These are phyloP conservation scores for Bryoerythrophyllum caledonicum DNA, from an alignment of 225 moss, liverwort and hornwort species.

Conservation along the genomic window DNA sequence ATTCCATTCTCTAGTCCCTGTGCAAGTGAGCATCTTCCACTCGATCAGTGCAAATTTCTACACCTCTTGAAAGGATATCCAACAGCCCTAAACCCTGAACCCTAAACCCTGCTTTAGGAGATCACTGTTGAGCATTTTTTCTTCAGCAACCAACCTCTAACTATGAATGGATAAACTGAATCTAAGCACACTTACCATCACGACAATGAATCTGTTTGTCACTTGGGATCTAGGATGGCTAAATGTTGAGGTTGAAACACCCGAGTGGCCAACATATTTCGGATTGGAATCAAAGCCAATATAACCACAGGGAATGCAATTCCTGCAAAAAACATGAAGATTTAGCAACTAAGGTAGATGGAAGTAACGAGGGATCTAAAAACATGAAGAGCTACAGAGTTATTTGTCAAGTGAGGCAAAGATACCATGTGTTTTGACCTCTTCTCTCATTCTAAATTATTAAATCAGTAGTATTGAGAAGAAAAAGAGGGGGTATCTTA, in stretches of 20 bases:
- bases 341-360: neutral
- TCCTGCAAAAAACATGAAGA: slow-evolving; percentile 39
- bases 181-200: neutral
- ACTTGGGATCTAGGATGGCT: slow-evolving; percentile 55
- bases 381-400: neutral
- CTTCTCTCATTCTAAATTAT: no score
- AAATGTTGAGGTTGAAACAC: slow-evolving; percentile 57
- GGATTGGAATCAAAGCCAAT: slow-evolving; percentile 61
- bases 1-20: neutral
- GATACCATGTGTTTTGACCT: no score
- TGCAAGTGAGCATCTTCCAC: neutral
- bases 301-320: slow-evolving; percentile 68
- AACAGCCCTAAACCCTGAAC: neutral
- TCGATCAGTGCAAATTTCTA: neutral
- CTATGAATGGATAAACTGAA: neutral
- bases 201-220: neutral
- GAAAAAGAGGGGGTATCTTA: no score
- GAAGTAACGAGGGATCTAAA: neutral
- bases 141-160: slow-evolving; percentile 15
- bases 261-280: slow-evolving; percentile 49
- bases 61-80: neutral
- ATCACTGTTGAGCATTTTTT: slow-evolving; percentile 6
- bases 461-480: no score
- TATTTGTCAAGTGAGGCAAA: no score
- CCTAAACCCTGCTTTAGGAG: neutral